Conservation (phyloP, 2,329 filamentous ascomycete species). For the Macrophomina tecta region DNA sequence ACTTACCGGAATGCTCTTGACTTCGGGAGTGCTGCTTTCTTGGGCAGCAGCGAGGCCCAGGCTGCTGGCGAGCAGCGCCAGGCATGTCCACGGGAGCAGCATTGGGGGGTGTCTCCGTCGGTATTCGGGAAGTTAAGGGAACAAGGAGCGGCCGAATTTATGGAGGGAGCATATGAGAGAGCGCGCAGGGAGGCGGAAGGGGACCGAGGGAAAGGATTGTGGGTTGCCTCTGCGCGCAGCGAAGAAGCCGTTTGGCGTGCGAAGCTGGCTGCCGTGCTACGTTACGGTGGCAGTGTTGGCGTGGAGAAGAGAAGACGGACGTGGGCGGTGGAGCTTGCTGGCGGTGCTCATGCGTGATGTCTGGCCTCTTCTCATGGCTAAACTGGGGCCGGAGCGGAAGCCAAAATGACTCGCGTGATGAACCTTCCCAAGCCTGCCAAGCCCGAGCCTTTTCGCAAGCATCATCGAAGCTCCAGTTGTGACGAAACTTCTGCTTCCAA, state of each 20-base stretch:
- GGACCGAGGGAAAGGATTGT: slow-evolving; percentile 6
- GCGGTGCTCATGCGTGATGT: slow-evolving; percentile 23
- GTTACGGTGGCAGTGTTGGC: not conserved
- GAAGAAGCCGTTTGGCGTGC: slow-evolving; percentile 15
- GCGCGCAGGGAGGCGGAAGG: not conserved
- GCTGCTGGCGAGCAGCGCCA: slow-evolving; percentile 47
- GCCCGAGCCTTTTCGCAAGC: slow-evolving; percentile 14
- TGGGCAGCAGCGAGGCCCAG: slow-evolving; percentile 43
- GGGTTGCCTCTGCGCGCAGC: slow-evolving; percentile 14
- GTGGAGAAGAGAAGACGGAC: slow-evolving; percentile 1
- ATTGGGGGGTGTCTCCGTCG: slow-evolving; percentile 33
- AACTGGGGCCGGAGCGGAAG: slow-evolving; percentile 13
- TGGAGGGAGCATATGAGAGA: slow-evolving; percentile 9
- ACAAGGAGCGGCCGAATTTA: slow-evolving; percentile 24
- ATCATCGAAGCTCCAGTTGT: slow-evolving; percentile 13
- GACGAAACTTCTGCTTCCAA: slow-evolving; percentile 20
- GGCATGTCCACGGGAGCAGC: slow-evolving; percentile 44
- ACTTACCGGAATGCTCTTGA: slow-evolving; percentile 71
- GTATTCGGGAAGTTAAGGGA: slow-evolving; percentile 14
- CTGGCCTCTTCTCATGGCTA: slow-evolving; percentile 27
- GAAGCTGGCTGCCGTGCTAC: slow-evolving; percentile 2
- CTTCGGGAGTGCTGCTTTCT: slow-evolving; percentile 47
- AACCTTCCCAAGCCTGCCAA: not conserved
- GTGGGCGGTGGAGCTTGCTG: slow-evolving; percentile 20
- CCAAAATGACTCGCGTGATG: not conserved